Evolutionary conservation across 345 rosid species (phyloP).

Genomic region (Orychophragmus violaceus): DNA sequence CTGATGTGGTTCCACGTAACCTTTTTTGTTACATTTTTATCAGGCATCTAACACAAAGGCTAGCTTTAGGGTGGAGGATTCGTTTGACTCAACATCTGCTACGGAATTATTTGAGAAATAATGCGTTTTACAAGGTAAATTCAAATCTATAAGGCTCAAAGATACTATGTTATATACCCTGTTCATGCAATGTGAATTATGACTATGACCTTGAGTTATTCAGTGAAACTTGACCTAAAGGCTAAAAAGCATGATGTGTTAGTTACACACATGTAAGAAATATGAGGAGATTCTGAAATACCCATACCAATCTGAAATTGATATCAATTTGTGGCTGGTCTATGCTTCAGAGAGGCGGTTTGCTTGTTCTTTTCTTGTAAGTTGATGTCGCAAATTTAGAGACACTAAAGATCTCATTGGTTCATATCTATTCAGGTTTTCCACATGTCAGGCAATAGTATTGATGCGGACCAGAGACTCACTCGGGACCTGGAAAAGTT

Average conservation of each 20-base stretch:
- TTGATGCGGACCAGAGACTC: slow-evolving; percentile 97
- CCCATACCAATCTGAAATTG: not conserved
- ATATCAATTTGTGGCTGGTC: not conserved
- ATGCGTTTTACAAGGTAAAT: slow-evolving; percentile 91
- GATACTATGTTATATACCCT: not conserved
- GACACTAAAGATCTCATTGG: slow-evolving; percentile 4
- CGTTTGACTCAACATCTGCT: slow-evolving; percentile 86
- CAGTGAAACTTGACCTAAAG: not conserved
- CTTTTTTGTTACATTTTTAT: not conserved
- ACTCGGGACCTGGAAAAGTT: slow-evolving; percentile 92
- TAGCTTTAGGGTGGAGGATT: slow-evolving; percentile 97
- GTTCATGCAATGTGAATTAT: slow-evolving; percentile 1
- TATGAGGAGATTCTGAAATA: not conserved
- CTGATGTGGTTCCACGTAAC: slow-evolving; percentile 8
- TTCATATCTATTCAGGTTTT: slow-evolving; percentile 52
- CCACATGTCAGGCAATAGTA: slow-evolving; percentile 73
- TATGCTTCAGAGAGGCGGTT: slow-evolving; percentile 5
- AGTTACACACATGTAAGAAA: not conserved
- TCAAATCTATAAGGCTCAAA: slow-evolving; percentile 6
- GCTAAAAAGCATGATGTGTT: not conserved
- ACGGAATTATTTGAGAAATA: slow-evolving; percentile 78
- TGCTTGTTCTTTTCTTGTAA: not conserved
- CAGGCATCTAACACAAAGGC: slow-evolving; percentile 79
- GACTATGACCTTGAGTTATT: not conserved
- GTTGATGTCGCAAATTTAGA: not conserved